Evolutionary conservation across 177 flowering plant genomes (phyloP), one percentile per base, ranked within the genome.

Genomic region (Telopea speciosissima): DNA sequence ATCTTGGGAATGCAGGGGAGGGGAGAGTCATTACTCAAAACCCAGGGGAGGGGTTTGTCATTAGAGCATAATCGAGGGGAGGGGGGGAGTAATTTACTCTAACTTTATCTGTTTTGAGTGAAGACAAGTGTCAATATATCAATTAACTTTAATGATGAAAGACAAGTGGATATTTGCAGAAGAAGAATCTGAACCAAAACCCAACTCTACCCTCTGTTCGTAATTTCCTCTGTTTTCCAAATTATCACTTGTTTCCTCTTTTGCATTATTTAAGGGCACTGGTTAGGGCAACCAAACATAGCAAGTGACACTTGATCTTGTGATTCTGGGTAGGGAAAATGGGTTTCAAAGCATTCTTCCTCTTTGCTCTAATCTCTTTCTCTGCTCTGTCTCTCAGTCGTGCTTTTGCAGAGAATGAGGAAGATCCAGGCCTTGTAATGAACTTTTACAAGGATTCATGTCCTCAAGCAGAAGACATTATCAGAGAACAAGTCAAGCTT

Each of bases 401-500:
- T 68, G 83, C 82, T 70, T 73, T 74, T 66, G 93, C 92, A 69
- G 88, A 81, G 21, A 73, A 74, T 73, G 87, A 80, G 61, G 88
- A 82, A 68, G 82, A 84, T 66, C 80, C 85, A 24, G 96, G 97
- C 24, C 90, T 95, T 69, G 80, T 84, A 1, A 88, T 90, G 93
- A 87, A 91, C 83, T 92, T 81, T 58, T 95, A 95, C 89, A 92
- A 83, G 81, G 97, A 92, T 62, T 60, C 89, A 9, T 92, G 97
- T 70, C 99, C 97, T 59, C 99, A 95, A 74, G 99, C 99, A 54
- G 97, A 95, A 76, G 99, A 95, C 2, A 85, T 95, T 64, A 88
- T 95, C 84, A 86, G 61, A 67, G 97, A 92, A 72, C 97, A 92
- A 82, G 99, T 95, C 66, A 88, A 74, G 81, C 94, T 95, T 56